Conservation (phyloP, 2,329 filamentous ascomycete genomes). For the Thielaviopsis punctulata region DNA sequence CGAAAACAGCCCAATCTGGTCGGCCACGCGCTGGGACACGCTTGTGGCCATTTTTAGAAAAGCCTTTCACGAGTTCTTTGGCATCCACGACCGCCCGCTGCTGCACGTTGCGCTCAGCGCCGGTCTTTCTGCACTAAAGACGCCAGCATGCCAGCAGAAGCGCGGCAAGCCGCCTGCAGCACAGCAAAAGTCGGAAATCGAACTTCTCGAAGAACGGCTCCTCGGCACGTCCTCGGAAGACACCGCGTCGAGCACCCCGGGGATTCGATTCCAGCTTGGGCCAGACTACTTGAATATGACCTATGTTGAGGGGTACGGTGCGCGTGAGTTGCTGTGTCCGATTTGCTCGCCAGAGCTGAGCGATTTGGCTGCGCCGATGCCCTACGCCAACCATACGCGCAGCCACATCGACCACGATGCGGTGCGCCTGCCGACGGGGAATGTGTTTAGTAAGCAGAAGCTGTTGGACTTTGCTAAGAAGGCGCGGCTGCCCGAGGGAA, state of each 20-base stretch:
- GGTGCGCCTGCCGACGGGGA: constrained; percentile 69
- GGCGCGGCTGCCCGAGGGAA: constrained; percentile 46
- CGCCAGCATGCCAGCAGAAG: constrained; percentile 70
- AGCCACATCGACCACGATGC: constrained; percentile 81
- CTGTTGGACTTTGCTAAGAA: constrained; percentile 66
- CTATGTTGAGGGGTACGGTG: constrained; percentile 2
- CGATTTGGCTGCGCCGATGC: constrained; percentile 70
- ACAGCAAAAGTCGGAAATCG: constrained; percentile 24
- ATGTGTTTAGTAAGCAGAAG: constrained; percentile 63
- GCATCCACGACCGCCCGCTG: constrained; percentile 64
- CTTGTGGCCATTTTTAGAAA: constrained; percentile 67
- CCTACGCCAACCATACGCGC: constrained; percentile 89
- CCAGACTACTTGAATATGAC: not conserved
- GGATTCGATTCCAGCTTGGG: no score
- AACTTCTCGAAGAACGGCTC: not conserved
- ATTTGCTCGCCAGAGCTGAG: constrained; percentile 95
- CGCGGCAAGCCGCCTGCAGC: constrained; percentile 26
- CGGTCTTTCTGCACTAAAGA: constrained; percentile 87
- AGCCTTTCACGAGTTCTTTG: constrained; percentile 75
- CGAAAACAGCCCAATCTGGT: constrained; percentile 44
- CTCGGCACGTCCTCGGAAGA: not conserved
- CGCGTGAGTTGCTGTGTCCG: constrained; percentile 47
- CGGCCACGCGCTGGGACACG: constrained; percentile 52
- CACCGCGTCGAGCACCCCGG: not conserved
- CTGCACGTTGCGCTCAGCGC: constrained; percentile 82